Conservation (phyloP, 495 filamentous ascomycete species). For the Copromyces sp. region DNA sequence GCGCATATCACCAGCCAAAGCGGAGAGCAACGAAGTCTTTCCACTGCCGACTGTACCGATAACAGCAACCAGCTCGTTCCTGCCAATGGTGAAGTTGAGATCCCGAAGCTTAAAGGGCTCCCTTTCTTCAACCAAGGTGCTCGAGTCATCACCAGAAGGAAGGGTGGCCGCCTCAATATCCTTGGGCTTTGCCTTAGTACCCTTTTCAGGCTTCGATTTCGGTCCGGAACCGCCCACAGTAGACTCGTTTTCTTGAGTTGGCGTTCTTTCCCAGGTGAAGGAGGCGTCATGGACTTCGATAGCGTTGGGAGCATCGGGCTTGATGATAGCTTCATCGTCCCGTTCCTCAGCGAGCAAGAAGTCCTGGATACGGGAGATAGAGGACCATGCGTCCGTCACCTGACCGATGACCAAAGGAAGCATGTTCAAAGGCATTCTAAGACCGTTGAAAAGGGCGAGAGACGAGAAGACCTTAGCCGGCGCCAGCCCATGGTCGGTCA, state of each 20-base stretch:
- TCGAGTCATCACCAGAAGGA: constrained; percentile 36
- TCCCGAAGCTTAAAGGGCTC: constrained; percentile 73
- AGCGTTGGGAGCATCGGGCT: constrained; percentile 53
- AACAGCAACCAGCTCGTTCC: constrained; percentile 79
- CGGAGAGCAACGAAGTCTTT: constrained; percentile 83
- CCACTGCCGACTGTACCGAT: constrained; percentile 88
- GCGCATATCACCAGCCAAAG: constrained; percentile 90
- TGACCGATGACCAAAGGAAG: constrained; percentile 82
- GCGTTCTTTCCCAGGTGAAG: constrained; percentile 89
- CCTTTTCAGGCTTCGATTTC: constrained; percentile 29
- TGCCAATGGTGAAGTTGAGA: constrained; percentile 62
- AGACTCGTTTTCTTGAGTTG: constrained; percentile 48
- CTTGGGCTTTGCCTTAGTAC: constrained; percentile 30
- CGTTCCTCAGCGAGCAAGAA: constrained; percentile 80
- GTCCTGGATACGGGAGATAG: constrained; percentile 72
- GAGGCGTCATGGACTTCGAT: constrained; percentile 60
- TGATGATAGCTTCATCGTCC: constrained; percentile 57
- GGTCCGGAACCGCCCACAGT: constrained; percentile 19
- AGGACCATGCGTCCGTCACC: constrained; percentile 79
- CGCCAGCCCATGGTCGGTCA: constrained; percentile 58
- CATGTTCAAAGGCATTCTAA: constrained; percentile 82
- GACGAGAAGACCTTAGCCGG: constrained; percentile 86
- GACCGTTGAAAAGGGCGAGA: constrained; percentile 80
- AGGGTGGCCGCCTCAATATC: constrained; percentile 8
- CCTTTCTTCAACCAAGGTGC: constrained; percentile 43